A percentile compares a stretch with the other conserved stretches of the same genome.
Evolutionary conservation across 352 stramenopile species (phyloP).

Genomic region (Pythium rhizo-oryzae): DNA sequence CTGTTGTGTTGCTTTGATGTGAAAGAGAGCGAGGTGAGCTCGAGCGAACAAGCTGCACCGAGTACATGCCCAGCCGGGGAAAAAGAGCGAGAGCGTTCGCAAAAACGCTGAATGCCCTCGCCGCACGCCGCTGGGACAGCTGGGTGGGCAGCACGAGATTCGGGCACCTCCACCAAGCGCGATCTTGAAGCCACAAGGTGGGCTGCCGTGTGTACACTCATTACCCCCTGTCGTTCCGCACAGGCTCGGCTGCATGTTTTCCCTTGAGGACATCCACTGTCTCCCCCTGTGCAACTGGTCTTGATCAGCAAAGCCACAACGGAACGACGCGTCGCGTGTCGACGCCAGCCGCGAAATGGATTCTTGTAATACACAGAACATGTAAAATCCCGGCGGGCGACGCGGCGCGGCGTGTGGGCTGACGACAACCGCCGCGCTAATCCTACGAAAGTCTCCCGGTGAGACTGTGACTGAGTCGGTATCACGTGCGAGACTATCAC

Average conservation of each 20-base stretch:
- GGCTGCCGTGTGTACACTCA: neutral
- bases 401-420: neutral
- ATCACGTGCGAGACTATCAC: neutral
- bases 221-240: neutral
- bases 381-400: neutral
- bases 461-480: too few species aligned
- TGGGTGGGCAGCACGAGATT: neutral
- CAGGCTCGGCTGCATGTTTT: too few species aligned
- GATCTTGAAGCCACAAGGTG: neutral
- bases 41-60: too few species aligned
- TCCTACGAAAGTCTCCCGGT: neutral
- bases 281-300: too few species aligned
- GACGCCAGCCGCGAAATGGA: slow-evolving; percentile 7
- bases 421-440: neutral
- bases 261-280: too few species aligned
- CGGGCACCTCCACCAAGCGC: neutral
- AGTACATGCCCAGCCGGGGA: too few species aligned
- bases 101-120: neutral
- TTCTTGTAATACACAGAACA: slow-evolving; percentile 3
- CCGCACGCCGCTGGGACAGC: neutral
- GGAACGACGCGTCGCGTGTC: neutral
- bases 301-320: too few species aligned
- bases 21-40: too few species aligned
- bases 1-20: too few species aligned
- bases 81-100: neutral